Conservation (phyloP, 495 filamentous ascomycete genomes). For the Daldinia vernicosa region DNA sequence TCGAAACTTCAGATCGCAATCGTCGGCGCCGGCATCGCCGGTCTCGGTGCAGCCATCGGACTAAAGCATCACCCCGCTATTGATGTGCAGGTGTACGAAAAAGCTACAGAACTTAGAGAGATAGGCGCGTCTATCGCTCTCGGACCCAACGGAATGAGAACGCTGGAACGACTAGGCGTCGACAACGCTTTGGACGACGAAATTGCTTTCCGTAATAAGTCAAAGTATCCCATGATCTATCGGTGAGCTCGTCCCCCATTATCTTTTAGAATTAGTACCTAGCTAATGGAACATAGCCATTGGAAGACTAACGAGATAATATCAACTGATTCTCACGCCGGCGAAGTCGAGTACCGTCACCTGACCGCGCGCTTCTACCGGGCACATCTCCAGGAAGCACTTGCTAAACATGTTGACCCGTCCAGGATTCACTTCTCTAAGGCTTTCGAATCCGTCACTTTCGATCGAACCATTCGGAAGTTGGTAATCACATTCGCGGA, state of each 20-base stretch:
- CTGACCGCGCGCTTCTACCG: slow-evolving; percentile 58
- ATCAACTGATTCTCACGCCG: slow-evolving; percentile 49
- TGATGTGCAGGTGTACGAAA: slow-evolving; percentile 57
- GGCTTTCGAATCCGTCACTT: slow-evolving; percentile 28
- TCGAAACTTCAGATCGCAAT: slow-evolving; percentile 53
- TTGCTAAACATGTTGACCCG: slow-evolving; percentile 53
- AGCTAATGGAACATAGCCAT: slow-evolving; percentile 17
- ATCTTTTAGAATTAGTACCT: background rate
- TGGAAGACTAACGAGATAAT: slow-evolving; percentile 57
- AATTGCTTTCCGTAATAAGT: slow-evolving; percentile 52
- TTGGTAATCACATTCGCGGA: slow-evolving; percentile 44
- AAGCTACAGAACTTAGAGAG: slow-evolving; percentile 55
- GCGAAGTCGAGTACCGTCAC: slow-evolving; percentile 54
- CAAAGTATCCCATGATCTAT: slow-evolving; percentile 47
- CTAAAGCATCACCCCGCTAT: slow-evolving; percentile 50
- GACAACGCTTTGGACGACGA: slow-evolving; percentile 52
- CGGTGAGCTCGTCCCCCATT: slow-evolving; percentile 23
- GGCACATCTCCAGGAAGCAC: slow-evolving; percentile 57
- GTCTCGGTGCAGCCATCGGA: slow-evolving; percentile 57
- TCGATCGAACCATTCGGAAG: slow-evolving; percentile 13
- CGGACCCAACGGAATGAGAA: slow-evolving; percentile 62
- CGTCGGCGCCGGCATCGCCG: slow-evolving; percentile 59
- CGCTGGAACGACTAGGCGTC: slow-evolving; percentile 57
- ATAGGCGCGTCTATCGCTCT: slow-evolving; percentile 62
- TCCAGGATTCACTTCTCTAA: slow-evolving; percentile 45